Conservation (phyloP, 2,329 filamentous ascomycete genomes). For the Paraphoma chrysanthemicola region DNA sequence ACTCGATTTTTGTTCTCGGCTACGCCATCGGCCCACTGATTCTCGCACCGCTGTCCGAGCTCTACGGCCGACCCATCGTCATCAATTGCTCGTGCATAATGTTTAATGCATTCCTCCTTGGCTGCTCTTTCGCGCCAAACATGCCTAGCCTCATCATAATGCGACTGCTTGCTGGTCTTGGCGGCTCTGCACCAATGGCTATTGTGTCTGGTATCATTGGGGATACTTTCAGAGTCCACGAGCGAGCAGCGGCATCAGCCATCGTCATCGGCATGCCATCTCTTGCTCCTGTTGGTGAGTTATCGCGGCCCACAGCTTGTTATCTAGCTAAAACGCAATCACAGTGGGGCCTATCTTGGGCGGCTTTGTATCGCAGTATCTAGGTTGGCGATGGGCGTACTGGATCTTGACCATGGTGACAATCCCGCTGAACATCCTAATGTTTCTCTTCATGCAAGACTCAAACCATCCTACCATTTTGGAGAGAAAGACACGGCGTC, state of each 20-base stretch:
- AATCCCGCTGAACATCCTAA: slow-evolving; percentile 31
- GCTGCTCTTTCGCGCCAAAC: slow-evolving; percentile 29
- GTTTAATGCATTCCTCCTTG: slow-evolving; percentile 46
- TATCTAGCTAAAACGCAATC: not conserved
- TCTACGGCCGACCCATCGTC: slow-evolving; percentile 58
- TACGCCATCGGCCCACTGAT: slow-evolving; percentile 63
- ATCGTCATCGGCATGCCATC: slow-evolving; percentile 53
- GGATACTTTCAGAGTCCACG: slow-evolving; percentile 57
- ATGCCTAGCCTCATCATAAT: slow-evolving; percentile 31
- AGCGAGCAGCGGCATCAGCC: slow-evolving; percentile 50
- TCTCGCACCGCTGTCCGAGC: slow-evolving; percentile 66
- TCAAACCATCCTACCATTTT: slow-evolving; percentile 40
- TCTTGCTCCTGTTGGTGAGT: slow-evolving; percentile 58
- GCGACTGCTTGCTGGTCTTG: slow-evolving; percentile 33
- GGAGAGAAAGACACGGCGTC: slow-evolving; percentile 36
- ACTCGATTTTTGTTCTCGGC: slow-evolving; percentile 40
- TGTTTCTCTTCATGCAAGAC: slow-evolving; percentile 33
- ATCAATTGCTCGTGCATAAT: slow-evolving; percentile 45
- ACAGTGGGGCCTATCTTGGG: slow-evolving; percentile 43
- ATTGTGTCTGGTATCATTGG: slow-evolving; percentile 60
- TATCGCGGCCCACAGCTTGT: slow-evolving; percentile 48
- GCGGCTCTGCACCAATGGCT: slow-evolving; percentile 42
- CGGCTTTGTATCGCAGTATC: slow-evolving; percentile 14
- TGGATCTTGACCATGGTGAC: slow-evolving; percentile 12
- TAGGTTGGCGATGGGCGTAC: slow-evolving; percentile 19